Base-by-base conservation (phyloP, 352 stramenopile species). In the Phytophthora sp. region DNA sequence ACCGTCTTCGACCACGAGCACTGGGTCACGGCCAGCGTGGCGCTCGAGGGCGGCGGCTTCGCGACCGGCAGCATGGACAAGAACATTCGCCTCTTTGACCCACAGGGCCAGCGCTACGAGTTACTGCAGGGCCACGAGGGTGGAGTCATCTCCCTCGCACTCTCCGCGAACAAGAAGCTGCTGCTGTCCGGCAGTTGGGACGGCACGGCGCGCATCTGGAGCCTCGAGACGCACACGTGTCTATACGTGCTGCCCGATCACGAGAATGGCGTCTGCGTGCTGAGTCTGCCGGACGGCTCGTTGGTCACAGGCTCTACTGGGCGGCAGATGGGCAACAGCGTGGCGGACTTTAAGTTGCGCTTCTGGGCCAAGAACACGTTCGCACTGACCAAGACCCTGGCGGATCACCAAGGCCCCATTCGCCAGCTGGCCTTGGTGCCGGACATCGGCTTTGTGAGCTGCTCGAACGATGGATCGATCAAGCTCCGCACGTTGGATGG, bases 181-280 rank as follows among this genome's bases (percentile, higher is more conserved):
- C 51, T 95, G 57, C 67, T 95, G 15, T 94, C 85, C 5, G 87
- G 87, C 3, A 93, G 84, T 51, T 95, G 87, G 87, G 87, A 95
- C 63, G 87, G 84, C 62, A 91, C 85, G 15, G 83, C 80, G 21
- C 80, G 87, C 8, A 75, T 91, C 6, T 95, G 87, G 87, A 86
- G 86, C 57, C 52, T 94, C 3, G 45, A 67, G 33, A 82, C 69
- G 13, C 63, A 70, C 18, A 42, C 76, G 41, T 93, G 84, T 68
- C 15, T 88, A 12, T 79, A 91, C 18, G 72, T 90, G 11, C 65
- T 95, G 7, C 50, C 59, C 0, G 79, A 69, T 26, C 87, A 95
- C 42, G 87, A 95, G 69, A 95, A 95, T 62, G 87, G 87, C 53
- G 87, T 95, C 26, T 94, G 87, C 39, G 87, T 95, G 26, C 62